Evolutionary conservation across 2,329 filamentous ascomycete species (phyloP), one percentile per base, ranked within the genome.

Genomic region (Trichoderma hamatum): DNA sequence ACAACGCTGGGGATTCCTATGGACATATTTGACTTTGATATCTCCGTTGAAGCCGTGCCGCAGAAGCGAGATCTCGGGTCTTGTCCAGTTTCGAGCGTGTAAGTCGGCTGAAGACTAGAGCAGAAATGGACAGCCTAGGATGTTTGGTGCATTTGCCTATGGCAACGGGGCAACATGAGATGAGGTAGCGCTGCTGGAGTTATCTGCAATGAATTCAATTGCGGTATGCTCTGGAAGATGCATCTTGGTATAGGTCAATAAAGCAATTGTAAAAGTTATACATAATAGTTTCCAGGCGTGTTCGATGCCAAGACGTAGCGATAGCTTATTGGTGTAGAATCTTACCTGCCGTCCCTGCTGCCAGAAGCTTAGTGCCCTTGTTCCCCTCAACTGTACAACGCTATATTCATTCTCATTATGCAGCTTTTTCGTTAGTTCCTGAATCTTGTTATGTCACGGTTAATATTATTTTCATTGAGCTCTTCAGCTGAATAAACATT

Each of bases 11-110:
- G 93, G 0, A 77, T 97, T 66, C 94, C 94, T 1, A 93, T 97
- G 84, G 94, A 97, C 80, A 96, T 97, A 65, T 97, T 97, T 75
- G 92, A 96, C 76, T 97, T 97, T 79, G 94, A 97, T 77, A 95
- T 97, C 73, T 87, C 89, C 1, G 61, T 76, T 19, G 74, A 76
- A 34, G 70, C 70, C 1, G 72, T 71, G n/a, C 68, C 73, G 30
- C 65, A 70, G 24, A 74, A 73, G 70, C 66, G 72, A 36, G 63
- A 72, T 21, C 24, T 75, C 28, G 74, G 73, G 13, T 62, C 72
- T 6, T 76, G 74, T 51, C 68, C 74, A 2, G 24, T 74, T 24
- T 70, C 68, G 16, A 61, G 64, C 54, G 55, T 67, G 32, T 67
- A 52, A 54, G 11, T 56, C 30, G 28, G 60, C 30, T 63, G 32